Evolutionary conservation across 1,284 basidiomycete genomes (phyloP).

Genomic region (Rhodotorula sp.): DNA sequence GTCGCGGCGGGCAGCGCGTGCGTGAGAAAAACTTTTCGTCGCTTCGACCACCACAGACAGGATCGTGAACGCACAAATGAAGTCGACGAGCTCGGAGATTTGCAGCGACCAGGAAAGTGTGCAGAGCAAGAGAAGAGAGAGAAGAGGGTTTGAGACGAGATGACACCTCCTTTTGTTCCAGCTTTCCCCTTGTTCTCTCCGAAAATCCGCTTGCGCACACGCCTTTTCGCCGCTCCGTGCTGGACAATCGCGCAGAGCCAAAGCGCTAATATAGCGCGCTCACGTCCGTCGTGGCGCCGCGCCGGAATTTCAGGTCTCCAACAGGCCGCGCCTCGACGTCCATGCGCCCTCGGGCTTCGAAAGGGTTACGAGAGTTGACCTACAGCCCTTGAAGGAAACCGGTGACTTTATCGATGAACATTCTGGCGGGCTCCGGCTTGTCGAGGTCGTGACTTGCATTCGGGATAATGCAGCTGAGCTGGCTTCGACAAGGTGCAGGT

Average conservation of each 20-base stretch:
- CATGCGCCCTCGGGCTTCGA: neutral
- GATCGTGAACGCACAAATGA: too few relatives aligned
- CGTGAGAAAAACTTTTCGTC: neutral
- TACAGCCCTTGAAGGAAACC: conserved; percentile 1
- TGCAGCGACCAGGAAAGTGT: neutral
- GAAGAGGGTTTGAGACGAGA: neutral
- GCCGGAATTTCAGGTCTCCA: neutral
- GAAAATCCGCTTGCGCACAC: neutral
- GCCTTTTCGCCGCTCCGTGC: too few relatives aligned
- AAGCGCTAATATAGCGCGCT: too few relatives aligned
- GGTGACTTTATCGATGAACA: neutral
- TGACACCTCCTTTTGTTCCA: neutral
- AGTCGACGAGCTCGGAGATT: too few relatives aligned
- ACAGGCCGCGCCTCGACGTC: neutral
- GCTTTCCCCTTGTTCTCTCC: conserved; percentile 1
- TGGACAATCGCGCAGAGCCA: neutral
- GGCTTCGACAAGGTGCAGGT: neutral
- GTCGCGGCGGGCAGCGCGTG: neutral
- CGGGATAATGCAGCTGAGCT: neutral
- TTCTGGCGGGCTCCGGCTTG: neutral
- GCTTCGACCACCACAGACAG: neutral
- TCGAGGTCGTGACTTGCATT: conserved; percentile 7
- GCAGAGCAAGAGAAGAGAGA: neutral
- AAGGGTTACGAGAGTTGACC: neutral
- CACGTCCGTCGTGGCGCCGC: too few relatives aligned